A percentile compares a stretch with the other conserved stretches of the same genome.
Conservation (phyloP, 2,329 filamentous ascomycete genomes). For the Alternaria metachromatica region DNA sequence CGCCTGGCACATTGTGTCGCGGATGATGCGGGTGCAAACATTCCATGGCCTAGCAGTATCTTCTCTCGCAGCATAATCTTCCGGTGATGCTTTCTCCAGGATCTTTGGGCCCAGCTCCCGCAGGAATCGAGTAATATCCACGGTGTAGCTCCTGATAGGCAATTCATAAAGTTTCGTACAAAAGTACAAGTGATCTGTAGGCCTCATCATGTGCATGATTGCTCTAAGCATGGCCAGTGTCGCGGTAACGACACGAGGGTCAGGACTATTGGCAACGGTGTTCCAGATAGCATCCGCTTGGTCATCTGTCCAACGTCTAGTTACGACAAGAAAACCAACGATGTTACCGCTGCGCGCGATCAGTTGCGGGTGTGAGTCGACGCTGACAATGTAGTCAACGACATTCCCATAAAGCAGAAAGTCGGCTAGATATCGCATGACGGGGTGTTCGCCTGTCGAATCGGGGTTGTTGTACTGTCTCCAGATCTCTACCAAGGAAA, state of each 20-base stretch:
- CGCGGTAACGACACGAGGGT: conserved; percentile 83
- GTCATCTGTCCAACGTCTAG: conserved; percentile 70
- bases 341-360: conserved; percentile 83
- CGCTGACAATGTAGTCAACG: conserved; percentile 85
- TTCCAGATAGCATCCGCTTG: conserved; percentile 87
- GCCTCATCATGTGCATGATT: conserved; percentile 55
- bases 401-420: conserved; percentile 74
- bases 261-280: conserved; percentile 79
- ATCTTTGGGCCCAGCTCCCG: conserved; percentile 34
- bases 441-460: conserved; percentile 51
- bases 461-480: conserved; percentile 56
- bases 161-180: conserved; percentile 70
- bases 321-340: conserved; percentile 84
- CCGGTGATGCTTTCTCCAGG: conserved; percentile 10
- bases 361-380: conserved; percentile 90
- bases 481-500: conserved; percentile 70
- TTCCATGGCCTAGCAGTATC: conserved; percentile 55
- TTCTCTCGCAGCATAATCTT: conserved; percentile 20
- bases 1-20: conserved; percentile 68
- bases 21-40: conserved; percentile 71
- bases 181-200: conserved; percentile 62
- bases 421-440: conserved; percentile 71
- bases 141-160: conserved; percentile 38
- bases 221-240: conserved; percentile 70
- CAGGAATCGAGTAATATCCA: conserved; percentile 42